Base-by-base conservation (phyloP, 805 yeast species). In the Metschnikowia gruessii region DNA sequence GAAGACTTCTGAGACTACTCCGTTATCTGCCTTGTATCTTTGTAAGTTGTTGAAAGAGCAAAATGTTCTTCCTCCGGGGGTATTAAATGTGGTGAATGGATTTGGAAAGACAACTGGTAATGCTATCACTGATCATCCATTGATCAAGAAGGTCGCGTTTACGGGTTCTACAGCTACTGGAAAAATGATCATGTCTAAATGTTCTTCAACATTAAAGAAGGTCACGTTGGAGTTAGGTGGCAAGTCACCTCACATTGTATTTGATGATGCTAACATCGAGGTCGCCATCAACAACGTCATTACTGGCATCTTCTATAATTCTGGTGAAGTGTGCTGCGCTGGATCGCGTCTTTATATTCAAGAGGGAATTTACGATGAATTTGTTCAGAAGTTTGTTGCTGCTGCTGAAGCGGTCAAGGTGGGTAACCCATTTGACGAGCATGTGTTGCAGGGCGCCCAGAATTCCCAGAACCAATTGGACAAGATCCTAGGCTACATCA, bases 151-250 rank as follows among this genome's bases (percentile, higher is more conserved):
- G 77, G 77, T 91, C 62, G 95, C 97, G 11, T 91, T 91, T 73
- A 91, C 97, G 47, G 97, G 97, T 57, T 90, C 97, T 32, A 91
- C 97, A 45, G 89, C 85, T 39, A 83, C 89, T 52, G 98, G 97
- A 63, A 85, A 87, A 66, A 71, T 70, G 59, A 87, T 91, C 63
- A 84, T 87, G 85, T 91, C 96, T 51, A 88, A 95, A 54, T 76
- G 79, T 53, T 79, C 87, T 40, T 82, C 83, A 69, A 53, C 57
- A 24, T 76, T 91, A 68, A 91, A 91, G 79, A 89, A 87, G 68
- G 88, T 90, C 53, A 91, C 97, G 37, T 78, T 91, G 64, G 98
- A 91, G 75, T 82, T 90, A 60, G 98, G 98, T 64, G 98, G 98
- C 65, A 91, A 91, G 75, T 90, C 97, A 29, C 96, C 98, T 61